A percentile compares a stretch with the other conserved stretches of the same genome.
Conservation (phyloP, 2,329 filamentous ascomycete species). For the Harringtonia aguacate region DNA sequence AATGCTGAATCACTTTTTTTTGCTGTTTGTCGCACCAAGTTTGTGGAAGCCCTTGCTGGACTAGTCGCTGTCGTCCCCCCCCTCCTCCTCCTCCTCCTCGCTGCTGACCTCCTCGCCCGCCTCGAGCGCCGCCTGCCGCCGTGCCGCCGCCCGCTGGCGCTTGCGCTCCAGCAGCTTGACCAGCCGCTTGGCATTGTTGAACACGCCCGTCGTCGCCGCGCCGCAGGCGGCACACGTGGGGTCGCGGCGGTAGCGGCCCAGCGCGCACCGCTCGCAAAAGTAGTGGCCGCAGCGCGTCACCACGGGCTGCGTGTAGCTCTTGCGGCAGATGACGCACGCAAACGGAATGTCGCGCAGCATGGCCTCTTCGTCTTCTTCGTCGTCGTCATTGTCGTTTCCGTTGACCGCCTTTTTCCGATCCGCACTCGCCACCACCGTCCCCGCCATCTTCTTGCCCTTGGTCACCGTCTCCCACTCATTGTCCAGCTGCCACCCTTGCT, state of each 20-base stretch:
- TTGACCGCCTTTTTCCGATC: slow-evolving; percentile 28
- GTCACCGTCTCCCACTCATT: slow-evolving; percentile 82
- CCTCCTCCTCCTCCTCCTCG: slow-evolving; percentile 22
- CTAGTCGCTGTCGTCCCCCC: neutral
- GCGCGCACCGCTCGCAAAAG: slow-evolving; percentile 84
- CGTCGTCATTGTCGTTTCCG: slow-evolving; percentile 19
- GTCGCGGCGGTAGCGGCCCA: slow-evolving; percentile 77
- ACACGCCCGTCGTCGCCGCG: slow-evolving; percentile 71
- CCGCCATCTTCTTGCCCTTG: slow-evolving; percentile 56
- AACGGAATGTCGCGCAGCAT: slow-evolving; percentile 80
- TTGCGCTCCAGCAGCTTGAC: slow-evolving; percentile 72
- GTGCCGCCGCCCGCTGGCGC: slow-evolving; percentile 47
- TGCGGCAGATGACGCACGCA: slow-evolving; percentile 76
- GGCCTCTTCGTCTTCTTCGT: slow-evolving; percentile 52
- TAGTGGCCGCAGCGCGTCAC: slow-evolving; percentile 91
- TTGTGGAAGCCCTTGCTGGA: too few species aligned
- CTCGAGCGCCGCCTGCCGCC: slow-evolving; percentile 41
- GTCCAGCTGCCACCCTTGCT: slow-evolving; percentile 93
- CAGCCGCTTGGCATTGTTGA: slow-evolving; percentile 77
- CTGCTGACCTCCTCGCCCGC: slow-evolving; percentile 38
- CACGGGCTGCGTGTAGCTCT: slow-evolving; percentile 67
- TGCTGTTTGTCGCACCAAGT: too few species aligned
- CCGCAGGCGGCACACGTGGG: slow-evolving; percentile 82
- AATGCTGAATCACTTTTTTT: neutral
- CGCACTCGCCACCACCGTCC: slow-evolving; percentile 51